Conservation (phyloP, 768 basidiomycete species). For the Austroboletus festivus region DNA sequence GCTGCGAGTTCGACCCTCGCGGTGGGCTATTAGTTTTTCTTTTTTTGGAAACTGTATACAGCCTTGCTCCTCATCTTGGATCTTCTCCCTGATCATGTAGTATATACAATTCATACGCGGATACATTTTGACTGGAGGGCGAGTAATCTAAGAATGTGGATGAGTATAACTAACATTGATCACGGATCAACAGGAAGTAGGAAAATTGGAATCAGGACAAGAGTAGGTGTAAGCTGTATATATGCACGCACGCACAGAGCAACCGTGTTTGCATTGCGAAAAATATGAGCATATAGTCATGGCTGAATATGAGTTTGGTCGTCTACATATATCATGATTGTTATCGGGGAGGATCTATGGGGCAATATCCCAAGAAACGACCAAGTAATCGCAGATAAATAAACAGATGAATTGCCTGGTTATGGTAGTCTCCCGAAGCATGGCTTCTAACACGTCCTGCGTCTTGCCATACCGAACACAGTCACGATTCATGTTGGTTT, state of each 20-base stretch:
- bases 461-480: constrained; percentile 14
- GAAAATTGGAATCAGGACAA: constrained; percentile 8
- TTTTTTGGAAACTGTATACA: background rate
- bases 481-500: constrained; percentile 51
- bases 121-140: constrained; percentile 16
- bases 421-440: constrained; percentile 8
- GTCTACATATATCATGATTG: constrained; percentile 20
- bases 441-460: constrained; percentile 28
- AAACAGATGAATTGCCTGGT: constrained; percentile 15
- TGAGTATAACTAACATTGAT: constrained; percentile 16
- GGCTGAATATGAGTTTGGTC: constrained; percentile 14
- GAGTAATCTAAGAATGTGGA: constrained; percentile 19
- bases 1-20: constrained; percentile 86
- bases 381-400: constrained; percentile 27
- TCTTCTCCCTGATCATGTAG: no score
- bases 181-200: constrained; percentile 13
- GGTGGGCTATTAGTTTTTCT: constrained; percentile 55
- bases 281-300: constrained; percentile 17
- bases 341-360: constrained; percentile 24
- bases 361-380: constrained; percentile 27
- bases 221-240: background rate
- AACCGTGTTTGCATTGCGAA: constrained; percentile 3
- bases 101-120: background rate
- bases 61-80: no score
- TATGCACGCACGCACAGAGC: constrained; percentile 9